Evolutionary conservation across 805 yeast genomes (phyloP).

Genomic region (Monosporozyma aerobia): DNA sequence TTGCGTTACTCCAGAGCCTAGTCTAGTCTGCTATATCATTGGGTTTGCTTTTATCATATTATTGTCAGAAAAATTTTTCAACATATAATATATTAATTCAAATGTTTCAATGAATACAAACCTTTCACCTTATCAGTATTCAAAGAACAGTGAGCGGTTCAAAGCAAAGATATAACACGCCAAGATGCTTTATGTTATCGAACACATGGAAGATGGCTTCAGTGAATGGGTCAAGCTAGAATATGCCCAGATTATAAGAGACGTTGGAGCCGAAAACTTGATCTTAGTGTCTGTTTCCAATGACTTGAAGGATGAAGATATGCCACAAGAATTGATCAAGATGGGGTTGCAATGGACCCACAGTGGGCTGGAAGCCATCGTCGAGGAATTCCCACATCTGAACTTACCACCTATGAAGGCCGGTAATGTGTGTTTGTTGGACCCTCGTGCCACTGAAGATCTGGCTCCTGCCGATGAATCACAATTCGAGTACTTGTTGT

Average conservation of each 20-base stretch:
- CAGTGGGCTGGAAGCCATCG: constrained; percentile 48
- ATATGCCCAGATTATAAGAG: constrained; percentile 71
- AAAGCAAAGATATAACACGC: background rate
- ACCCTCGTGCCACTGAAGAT: constrained; percentile 76
- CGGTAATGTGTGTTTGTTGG: constrained; percentile 67
- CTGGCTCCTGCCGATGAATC: constrained; percentile 59
- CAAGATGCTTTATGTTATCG: constrained; percentile 80
- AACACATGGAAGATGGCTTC: constrained; percentile 96
- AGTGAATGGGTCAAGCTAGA: constrained; percentile 93
- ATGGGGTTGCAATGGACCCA: constrained; percentile 78
- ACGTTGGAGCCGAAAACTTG: constrained; percentile 71
- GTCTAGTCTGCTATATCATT: background rate
- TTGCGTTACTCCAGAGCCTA: constrained; percentile 26
- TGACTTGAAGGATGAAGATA: constrained; percentile 48
- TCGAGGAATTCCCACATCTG: constrained; percentile 23
- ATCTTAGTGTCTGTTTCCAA: constrained; percentile 68
- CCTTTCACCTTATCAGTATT: background rate
- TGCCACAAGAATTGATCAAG: constrained; percentile 51
- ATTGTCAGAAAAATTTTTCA: background rate
- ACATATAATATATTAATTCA: background rate
- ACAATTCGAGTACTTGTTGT: constrained; percentile 77
- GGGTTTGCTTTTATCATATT: background rate
- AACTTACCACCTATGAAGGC: constrained; percentile 38
- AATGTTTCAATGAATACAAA: background rate
- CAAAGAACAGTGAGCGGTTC: background rate